phyloP scores from a whole-genome alignment of 805 yeast genomes.

The Metschnikowia gelsemii region DNA sequence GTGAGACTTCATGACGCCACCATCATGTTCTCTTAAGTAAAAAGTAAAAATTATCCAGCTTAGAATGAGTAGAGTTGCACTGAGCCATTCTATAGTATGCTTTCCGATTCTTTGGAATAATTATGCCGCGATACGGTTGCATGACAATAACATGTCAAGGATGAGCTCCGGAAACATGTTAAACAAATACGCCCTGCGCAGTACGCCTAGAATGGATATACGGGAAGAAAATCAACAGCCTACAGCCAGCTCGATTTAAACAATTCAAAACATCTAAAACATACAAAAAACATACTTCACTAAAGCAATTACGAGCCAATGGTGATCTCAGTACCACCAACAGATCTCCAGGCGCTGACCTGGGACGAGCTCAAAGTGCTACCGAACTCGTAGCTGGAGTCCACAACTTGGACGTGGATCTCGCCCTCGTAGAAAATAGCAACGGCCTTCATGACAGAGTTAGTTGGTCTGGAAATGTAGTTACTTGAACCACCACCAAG shows the following conservation, averaged over 20 bases:
- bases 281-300: background rate
- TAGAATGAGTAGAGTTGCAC: no score
- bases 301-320: constrained; percentile 17
- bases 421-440: constrained; percentile 64
- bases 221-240: background rate
- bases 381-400: constrained; percentile 54
- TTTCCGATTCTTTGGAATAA: no score
- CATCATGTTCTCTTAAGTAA: no score
- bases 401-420: constrained; percentile 62
- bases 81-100: no score
- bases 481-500: constrained; percentile 83
- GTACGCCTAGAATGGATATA: no score
- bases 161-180: background rate
- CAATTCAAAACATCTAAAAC: constrained; percentile 10
- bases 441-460: constrained; percentile 81
- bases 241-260: background rate
- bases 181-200: background rate
- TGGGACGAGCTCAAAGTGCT: constrained; percentile 41
- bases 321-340: constrained; percentile 50
- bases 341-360: constrained; percentile 58
- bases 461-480: constrained; percentile 83
- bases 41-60: no score
- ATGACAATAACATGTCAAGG: no score
- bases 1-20: no score
- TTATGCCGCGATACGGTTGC: no score